Evolutionary conservation across 2,329 filamentous ascomycete genomes (phyloP), one percentile per base, ranked within the genome.

Genomic region (Trichoderma sp.): DNA sequence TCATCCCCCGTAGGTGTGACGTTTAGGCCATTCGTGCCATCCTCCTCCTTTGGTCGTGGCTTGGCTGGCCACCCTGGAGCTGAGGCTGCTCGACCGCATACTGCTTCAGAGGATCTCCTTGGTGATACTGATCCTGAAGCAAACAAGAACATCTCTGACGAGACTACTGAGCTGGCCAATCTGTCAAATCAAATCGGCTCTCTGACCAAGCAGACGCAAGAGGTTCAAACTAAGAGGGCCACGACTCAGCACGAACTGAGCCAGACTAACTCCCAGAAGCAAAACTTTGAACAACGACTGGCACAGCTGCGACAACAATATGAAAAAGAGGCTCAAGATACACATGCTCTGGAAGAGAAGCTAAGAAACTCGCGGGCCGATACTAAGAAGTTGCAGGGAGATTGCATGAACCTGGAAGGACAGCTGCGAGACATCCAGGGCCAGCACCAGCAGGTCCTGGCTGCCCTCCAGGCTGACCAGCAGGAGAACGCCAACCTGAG

Each of bases 121-220:
- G 93, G 93, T 18, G 95, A 98, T 76, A 92, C 91, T 75, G 95
- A 98, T 75, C 92, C 92, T 1, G 94, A 97, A 78, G 90, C 95
- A 70, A 95, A 91, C 82, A 96, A 92, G 81, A 97, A 93, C 80
- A 85, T 98, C 30, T 96, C 92, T 0, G 92, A 91, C 74, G 96
- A 99, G 79, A 96, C 95, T 3, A 92, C 93, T 0, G 96, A 99
- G 80, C 87, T 99, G 72, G 96, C 95, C 66, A 98, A 99, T 79
- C 86, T 99, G 76, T 98, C 95, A 1, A 98, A 97, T 80, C 96
- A 98, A 81, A 94, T 99, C 74, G 91, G 94, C 36, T 95, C 93
- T 3, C 83, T 99, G 70, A 92, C 95, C 0, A 97, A 92, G 78
- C 94, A 99, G 83, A 97, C 97, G 90, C 94, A 97, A 79, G 94